Percentiles rank a stretch among this genome's conserved stretches.
phyloP scores from a whole-genome alignment of 116 monocot genomes.

The Dioscorea cayenensis region DNA sequence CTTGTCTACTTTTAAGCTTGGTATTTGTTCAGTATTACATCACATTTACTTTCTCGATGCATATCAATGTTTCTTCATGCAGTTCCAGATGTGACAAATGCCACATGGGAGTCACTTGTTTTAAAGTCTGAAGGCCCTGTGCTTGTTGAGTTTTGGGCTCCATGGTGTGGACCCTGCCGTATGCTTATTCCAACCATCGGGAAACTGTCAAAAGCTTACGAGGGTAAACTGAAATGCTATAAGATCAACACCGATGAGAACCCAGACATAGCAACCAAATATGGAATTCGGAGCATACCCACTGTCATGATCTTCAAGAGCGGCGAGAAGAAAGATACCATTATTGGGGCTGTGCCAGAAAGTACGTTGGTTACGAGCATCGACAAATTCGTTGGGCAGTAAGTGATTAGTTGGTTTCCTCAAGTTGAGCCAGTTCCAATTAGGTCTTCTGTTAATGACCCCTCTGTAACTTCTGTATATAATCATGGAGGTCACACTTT shows the following conservation, averaged over 20 bases:
- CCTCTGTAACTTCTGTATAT: too few relatives aligned
- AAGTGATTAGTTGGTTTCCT: not conserved
- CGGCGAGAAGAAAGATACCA: conserved; percentile 47
- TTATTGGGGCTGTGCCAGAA: conserved; percentile 61
- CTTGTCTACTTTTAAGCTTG: too few relatives aligned
- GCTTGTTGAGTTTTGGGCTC: conserved; percentile 69
- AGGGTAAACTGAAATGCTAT: conserved; percentile 47
- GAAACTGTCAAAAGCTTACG: conserved; percentile 38
- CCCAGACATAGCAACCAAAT: conserved; percentile 45
- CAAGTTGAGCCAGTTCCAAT: not conserved
- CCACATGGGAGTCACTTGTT: conserved; percentile 54
- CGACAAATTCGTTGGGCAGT: conserved; percentile 36
- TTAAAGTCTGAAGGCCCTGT: conserved; percentile 33
- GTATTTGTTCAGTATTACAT: not conserved
- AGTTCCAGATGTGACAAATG: conserved; percentile 53
- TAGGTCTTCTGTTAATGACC: not conserved
- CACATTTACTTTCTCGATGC: not conserved
- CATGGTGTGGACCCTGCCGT: conserved; percentile 70
- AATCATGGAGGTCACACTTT: too few relatives aligned
- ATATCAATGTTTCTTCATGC: not conserved
- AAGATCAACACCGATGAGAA: conserved; percentile 59
- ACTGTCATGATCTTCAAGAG: conserved; percentile 56
- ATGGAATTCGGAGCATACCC: conserved; percentile 68
- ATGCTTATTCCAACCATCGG: conserved; percentile 42
- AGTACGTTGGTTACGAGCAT: conserved; percentile 25